phyloP scores from a whole-genome alignment of 116 monocot species.

The Trichopus zeylanicus region DNA sequence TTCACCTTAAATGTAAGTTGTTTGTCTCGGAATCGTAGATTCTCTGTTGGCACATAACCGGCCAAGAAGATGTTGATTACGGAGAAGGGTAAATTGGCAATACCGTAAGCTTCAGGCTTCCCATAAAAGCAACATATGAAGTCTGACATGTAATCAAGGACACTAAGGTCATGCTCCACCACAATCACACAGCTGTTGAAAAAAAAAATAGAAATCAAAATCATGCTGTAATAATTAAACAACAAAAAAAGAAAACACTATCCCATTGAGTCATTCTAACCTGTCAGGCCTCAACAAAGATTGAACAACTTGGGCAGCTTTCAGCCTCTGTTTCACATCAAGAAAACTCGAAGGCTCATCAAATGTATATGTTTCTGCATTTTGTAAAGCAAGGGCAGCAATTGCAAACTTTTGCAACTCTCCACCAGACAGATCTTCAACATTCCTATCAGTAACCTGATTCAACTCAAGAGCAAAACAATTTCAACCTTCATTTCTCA shows the following conservation, averaged over 20 bases:
- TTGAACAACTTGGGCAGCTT: slow-evolving; percentile 75
- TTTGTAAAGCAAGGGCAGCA: slow-evolving; percentile 69
- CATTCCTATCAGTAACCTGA: slow-evolving; percentile 74
- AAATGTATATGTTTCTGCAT: slow-evolving; percentile 82
- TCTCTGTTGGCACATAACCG: slow-evolving; percentile 85
- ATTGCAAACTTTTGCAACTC: slow-evolving; percentile 77
- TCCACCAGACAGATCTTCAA: slow-evolving; percentile 75
- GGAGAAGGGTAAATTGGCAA: slow-evolving; percentile 73
- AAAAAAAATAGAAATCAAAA: neutral
- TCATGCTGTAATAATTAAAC: neutral
- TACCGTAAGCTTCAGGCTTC: slow-evolving; percentile 83
- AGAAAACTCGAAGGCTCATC: slow-evolving; percentile 79
- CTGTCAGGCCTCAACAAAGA: slow-evolving; percentile 70
- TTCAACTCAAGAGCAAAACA: slow-evolving; percentile 67
- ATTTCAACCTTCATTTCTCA: slow-evolving; percentile 41
- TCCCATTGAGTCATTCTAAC: slow-evolving; percentile 9
- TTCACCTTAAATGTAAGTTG: slow-evolving; percentile 74
- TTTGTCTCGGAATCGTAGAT: slow-evolving; percentile 72
- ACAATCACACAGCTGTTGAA: slow-evolving; percentile 70
- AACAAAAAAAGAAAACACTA: neutral
- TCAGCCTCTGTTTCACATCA: slow-evolving; percentile 70
- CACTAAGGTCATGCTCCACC: slow-evolving; percentile 91
- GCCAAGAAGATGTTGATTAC: slow-evolving; percentile 82
- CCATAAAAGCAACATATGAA: slow-evolving; percentile 85
- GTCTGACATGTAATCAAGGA: slow-evolving; percentile 79